Conservation (phyloP, 2,329 filamentous ascomycete genomes). For the Ambrosiella beaveri region DNA sequence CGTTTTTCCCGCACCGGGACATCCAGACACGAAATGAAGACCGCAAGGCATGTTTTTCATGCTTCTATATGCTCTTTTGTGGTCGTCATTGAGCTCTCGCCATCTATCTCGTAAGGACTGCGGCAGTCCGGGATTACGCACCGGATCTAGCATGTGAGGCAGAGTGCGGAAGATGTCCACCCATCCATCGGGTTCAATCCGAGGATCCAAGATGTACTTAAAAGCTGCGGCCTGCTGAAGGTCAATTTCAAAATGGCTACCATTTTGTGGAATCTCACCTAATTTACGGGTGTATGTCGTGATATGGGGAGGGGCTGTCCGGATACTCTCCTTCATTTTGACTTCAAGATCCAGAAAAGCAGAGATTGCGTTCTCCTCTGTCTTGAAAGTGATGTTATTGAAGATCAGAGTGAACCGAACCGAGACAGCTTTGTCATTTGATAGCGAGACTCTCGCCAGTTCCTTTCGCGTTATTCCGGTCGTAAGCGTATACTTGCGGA, state of each 20-base stretch:
- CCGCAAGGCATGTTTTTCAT: constrained; percentile 25
- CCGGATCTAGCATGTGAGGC: constrained; percentile 21
- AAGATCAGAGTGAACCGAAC: constrained; percentile 4
- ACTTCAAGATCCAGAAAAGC: constrained; percentile 8
- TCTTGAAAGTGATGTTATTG: constrained; percentile 7
- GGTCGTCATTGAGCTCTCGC: constrained; percentile 23
- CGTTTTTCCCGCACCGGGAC: constrained; percentile 31
- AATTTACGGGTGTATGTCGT: not conserved
- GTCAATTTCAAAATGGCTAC: not conserved
- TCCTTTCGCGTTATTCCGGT: not conserved
- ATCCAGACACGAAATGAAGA: constrained; percentile 28
- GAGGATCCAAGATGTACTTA: constrained; percentile 20
- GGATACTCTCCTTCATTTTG: constrained; percentile 1
- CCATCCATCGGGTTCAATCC: constrained; percentile 13
- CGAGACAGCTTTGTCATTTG: not conserved
- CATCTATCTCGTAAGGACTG: constrained; percentile 18
- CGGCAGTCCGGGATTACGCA: constrained; percentile 14
- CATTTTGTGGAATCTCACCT: not conserved
- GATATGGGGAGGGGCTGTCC: not conserved
- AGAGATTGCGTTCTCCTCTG: constrained; percentile 8
- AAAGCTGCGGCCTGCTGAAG: constrained; percentile 17
- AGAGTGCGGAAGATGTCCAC: constrained; percentile 18
- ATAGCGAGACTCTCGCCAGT: not conserved
- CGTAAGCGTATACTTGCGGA: not conserved
- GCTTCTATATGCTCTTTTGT: constrained; percentile 21